Evolutionary conservation across 2,329 filamentous ascomycete species (phyloP), one percentile per base, ranked within the genome.

Genomic region (Monilinia vaccinii-corymbosi): DNA sequence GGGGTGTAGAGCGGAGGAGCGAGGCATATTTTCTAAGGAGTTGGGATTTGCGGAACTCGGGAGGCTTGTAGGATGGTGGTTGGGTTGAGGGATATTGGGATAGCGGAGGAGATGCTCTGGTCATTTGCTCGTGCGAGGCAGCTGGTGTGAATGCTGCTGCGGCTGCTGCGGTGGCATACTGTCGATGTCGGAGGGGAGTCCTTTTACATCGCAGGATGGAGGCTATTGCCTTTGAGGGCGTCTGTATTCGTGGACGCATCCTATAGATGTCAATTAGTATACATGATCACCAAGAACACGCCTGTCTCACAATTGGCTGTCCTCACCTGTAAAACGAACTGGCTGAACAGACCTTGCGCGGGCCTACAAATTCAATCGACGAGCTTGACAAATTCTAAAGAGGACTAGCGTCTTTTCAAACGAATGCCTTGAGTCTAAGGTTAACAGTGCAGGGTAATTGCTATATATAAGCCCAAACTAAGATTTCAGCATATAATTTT

Each of bases 11-110:
- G 61, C 83, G 83, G 58, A 90, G 79, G 56, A 89, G 76, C 47
- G 87, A 89, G 61, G 87, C 82, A 74, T 90, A 90, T 74, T 87
- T 82, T 40, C 87, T 81, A 66, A 88, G 83, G 23, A 97, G 81
- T 75, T 99, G 94, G 18, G 91, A 87, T 77, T 97, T 96, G 73
- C 93, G 88, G 70, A 87, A 87, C 72, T 96, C 88, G 50, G 92
- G 83, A 23, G 86, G 88, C 72, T 93, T 89, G 72, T 95, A 88
- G 58, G 89, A 96, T 4, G 90, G 91, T 3, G 92, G 93, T 74
- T 97, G 91, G 1, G 85, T 87, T 0, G 85, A 71, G 56, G 82
- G 79, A 66, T 78, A 81, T 68, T 77, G 76, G 23, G 65, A 49
- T 53, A 66, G 63, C 2, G 67, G 62, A 18, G 62, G 58, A 36